Conservation (phyloP, 495 filamentous ascomycete genomes). For the Haplographium delicatum region DNA sequence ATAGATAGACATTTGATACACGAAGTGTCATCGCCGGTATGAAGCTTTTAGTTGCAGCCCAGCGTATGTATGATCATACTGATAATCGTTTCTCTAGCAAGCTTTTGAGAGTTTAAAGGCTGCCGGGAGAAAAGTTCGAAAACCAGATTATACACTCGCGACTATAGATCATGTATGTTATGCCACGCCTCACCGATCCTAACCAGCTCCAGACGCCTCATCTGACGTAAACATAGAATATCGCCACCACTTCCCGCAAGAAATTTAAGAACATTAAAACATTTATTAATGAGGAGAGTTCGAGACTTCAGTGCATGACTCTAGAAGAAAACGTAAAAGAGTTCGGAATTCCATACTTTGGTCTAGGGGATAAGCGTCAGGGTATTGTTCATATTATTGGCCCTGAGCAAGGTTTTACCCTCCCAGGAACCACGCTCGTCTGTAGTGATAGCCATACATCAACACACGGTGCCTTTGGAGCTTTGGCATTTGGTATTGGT, state of each 20-base stretch:
- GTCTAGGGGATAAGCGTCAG: constrained; percentile 88
- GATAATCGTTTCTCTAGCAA: too few species aligned
- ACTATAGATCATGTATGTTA: constrained; percentile 94
- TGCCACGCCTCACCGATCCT: too few species aligned
- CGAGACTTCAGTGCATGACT: constrained; percentile 82
- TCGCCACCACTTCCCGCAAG: constrained; percentile 80
- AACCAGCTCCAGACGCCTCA: too few species aligned
- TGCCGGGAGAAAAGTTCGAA: constrained; percentile 74
- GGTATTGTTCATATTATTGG: constrained; percentile 97
- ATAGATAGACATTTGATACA: background rate
- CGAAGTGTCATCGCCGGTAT: constrained; percentile 1
- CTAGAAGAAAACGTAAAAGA: constrained; percentile 93
- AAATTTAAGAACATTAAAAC: constrained; percentile 70
- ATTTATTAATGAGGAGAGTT: constrained; percentile 89
- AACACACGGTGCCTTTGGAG: constrained; percentile 90
- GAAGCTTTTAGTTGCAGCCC: too few species aligned
- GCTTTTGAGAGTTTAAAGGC: constrained; percentile 89
- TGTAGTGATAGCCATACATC: constrained; percentile 96
- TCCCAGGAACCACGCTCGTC: constrained; percentile 93
- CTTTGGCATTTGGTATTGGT: constrained; percentile 94
- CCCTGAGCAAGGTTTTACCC: constrained; percentile 94
- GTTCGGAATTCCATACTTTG: constrained; percentile 92
- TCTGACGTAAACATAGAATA: too few species aligned
- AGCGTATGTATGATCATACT: too few species aligned
- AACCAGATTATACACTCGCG: constrained; percentile 89